phyloP scores from a whole-genome alignment of 305 asterid species.

The Solanum hybrid region DNA sequence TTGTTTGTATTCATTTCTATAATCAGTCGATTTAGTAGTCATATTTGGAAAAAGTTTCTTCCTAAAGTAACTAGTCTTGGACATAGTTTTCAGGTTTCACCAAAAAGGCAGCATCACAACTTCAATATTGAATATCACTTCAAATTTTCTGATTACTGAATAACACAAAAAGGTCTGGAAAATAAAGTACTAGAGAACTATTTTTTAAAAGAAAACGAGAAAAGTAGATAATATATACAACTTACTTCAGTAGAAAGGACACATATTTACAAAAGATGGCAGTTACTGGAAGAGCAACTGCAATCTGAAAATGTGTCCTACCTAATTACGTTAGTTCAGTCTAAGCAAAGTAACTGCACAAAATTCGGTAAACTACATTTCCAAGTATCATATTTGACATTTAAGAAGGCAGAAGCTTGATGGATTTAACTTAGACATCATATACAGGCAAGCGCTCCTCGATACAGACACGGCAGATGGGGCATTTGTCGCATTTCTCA shows the following conservation, averaged over 20 bases:
- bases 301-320: constrained; percentile 10
- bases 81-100: background rate
- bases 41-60: background rate
- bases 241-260: constrained; percentile 10
- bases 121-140: background rate
- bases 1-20: background rate
- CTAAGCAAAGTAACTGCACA: constrained; percentile 16
- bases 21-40: background rate
- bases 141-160: background rate
- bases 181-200: background rate
- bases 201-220: background rate
- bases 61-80: background rate
- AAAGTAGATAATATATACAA: constrained; percentile 18
- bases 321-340: constrained; percentile 29
- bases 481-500: constrained; percentile 83
- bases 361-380: background rate
- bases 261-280: constrained; percentile 18
- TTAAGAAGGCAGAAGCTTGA: background rate
- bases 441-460: constrained; percentile 82
- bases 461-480: constrained; percentile 66
- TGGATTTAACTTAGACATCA: constrained; percentile 61
- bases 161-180: background rate
- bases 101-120: background rate
- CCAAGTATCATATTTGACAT: constrained; percentile 9
- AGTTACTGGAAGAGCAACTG: constrained; percentile 10